These are phyloP conservation scores for Cyclotella kingstonii DNA, from an alignment of 108 stramenopile species.

Conservation along the genomic window DNA sequence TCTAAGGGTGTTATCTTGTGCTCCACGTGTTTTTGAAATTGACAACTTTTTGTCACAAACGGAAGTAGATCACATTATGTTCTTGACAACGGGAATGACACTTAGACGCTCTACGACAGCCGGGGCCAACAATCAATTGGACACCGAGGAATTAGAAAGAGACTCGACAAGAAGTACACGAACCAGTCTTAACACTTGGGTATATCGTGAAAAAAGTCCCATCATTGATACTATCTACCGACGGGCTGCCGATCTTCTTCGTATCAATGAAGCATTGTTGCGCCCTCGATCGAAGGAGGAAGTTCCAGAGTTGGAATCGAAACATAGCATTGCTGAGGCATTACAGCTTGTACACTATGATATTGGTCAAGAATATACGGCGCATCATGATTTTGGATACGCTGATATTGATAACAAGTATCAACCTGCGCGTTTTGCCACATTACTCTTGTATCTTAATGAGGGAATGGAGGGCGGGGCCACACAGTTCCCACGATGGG, in stretches of 20 bases:
- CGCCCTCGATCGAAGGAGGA: conserved; percentile 51
- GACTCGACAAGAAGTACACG: conserved; percentile 56
- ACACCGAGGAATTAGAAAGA: neutral
- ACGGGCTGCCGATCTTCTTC: conserved; percentile 78
- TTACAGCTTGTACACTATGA: conserved; percentile 91
- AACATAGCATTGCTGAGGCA: conserved; percentile 60
- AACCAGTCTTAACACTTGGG: conserved; percentile 83
- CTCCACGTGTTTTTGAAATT: conserved; percentile 87
- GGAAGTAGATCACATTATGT: conserved; percentile 86
- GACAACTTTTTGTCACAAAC: conserved; percentile 71
- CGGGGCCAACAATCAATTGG: conserved; percentile 17
- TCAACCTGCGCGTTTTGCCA: conserved; percentile 74
- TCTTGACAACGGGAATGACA: conserved; percentile 53
- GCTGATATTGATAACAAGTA: conserved; percentile 39
- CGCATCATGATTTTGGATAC: conserved; percentile 91
- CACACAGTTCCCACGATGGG: conserved; percentile 77
- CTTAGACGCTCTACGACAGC: conserved; percentile 55
- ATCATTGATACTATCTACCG: conserved; percentile 88
- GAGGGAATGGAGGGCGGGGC: conserved; percentile 70
- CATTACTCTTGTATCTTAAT: conserved; percentile 85
- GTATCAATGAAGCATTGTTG: conserved; percentile 80
- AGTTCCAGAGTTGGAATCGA: conserved; percentile 46
- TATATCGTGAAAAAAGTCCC: conserved; percentile 58
- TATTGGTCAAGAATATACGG: conserved; percentile 75
- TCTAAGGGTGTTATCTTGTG: conserved; percentile 64